Evolutionary conservation across 2,329 filamentous ascomycete species (phyloP).

Genomic region (Ceratocystis albifundus): DNA sequence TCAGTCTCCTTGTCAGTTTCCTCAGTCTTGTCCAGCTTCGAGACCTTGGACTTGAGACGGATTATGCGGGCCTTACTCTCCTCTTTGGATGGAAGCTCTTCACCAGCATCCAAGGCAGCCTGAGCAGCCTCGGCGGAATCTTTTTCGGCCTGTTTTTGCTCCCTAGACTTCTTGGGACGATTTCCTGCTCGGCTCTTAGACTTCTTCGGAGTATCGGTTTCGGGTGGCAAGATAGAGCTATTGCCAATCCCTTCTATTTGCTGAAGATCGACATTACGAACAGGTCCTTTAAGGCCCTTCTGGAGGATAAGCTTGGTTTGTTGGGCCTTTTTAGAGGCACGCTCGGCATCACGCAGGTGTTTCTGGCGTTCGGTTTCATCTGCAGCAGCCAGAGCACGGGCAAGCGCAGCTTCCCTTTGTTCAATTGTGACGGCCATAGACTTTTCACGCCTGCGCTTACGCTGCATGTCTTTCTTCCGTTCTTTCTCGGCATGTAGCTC

Average conservation of each 20-base stretch:
- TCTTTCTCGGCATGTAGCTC: conserved; percentile 94
- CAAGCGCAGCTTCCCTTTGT: conserved; percentile 71
- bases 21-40: conserved; percentile 26
- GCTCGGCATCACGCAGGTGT: conserved; percentile 73
- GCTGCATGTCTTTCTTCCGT: conserved; percentile 99
- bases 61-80: conserved; percentile 53
- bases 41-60: conserved; percentile 41
- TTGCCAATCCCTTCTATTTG: conserved; percentile 78
- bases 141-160: conserved; percentile 71
- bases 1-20: conserved; percentile 31
- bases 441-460: conserved; percentile 89
- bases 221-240: conserved; percentile 67
- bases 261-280: conserved; percentile 52
- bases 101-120: conserved; percentile 66
- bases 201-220: conserved; percentile 44
- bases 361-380: conserved; percentile 74
- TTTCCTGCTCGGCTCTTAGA: conserved; percentile 47
- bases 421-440: conserved; percentile 89
- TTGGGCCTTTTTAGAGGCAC: conserved; percentile 83
- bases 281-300: conserved; percentile 71
- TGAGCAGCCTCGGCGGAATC: conserved; percentile 78
- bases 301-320: conserved; percentile 80
- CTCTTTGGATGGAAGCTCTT: conserved; percentile 54
- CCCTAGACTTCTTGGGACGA: conserved; percentile 81
- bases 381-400: conserved; percentile 63